phyloP scores from a whole-genome alignment of 495 filamentous ascomycete genomes.

The Elasticomyces elasticus region DNA sequence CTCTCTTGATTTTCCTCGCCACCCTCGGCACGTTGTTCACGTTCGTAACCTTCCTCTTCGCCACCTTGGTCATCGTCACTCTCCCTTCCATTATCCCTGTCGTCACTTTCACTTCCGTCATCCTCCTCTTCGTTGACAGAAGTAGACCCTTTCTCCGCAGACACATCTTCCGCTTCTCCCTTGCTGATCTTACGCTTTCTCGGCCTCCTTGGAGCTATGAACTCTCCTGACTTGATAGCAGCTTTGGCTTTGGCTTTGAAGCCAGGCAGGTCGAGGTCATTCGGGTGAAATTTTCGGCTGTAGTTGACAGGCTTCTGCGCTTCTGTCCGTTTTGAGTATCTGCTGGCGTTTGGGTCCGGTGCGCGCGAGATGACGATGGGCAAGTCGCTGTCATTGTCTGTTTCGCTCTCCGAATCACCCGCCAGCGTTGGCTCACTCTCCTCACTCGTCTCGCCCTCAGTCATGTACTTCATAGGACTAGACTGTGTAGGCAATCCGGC shows the following conservation, averaged over 20 bases:
- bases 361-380: not conserved
- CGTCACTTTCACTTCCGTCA: too few species aligned
- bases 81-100: too few species aligned
- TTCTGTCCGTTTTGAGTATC: constrained; percentile 4
- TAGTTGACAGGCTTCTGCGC: constrained; percentile 11
- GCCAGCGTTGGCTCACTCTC: not conserved
- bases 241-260: not conserved
- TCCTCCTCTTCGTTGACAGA: too few species aligned
- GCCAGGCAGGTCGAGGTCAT: constrained; percentile 6
- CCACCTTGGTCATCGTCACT: not conserved
- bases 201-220: not conserved
- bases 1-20: too few species aligned
- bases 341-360: constrained; percentile 4
- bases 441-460: not conserved
- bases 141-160: too few species aligned
- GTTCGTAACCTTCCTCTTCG: not conserved
- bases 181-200: not conserved
- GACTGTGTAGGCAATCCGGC: not conserved
- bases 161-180: too few species aligned
- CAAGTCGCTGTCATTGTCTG: constrained; percentile 2
- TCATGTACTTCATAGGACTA: not conserved
- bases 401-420: not conserved
- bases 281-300: constrained; percentile 5
- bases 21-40: too few species aligned
- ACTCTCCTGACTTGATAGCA: not conserved